Evolutionary conservation across 331 rosid species (phyloP).

Genomic region (Ulmus americana): DNA sequence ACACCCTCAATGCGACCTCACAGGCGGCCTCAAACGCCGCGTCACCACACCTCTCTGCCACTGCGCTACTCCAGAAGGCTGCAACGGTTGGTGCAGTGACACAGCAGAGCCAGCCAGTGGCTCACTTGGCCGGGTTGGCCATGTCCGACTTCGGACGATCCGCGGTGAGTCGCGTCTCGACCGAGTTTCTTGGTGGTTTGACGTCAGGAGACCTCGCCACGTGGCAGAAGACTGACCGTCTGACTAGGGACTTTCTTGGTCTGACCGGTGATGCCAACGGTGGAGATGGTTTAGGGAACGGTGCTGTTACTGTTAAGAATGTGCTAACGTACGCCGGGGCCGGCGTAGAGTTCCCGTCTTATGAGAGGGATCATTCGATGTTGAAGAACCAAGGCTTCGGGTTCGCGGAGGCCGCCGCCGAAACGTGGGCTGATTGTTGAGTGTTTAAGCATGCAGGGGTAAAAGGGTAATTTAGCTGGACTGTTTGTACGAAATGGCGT

Average conservation of each 20-base stretch:
- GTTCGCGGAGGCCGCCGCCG: constrained; percentile 49
- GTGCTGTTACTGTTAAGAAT: constrained; percentile 35
- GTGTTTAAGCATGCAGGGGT: neutral
- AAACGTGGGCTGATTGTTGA: constrained; percentile 56
- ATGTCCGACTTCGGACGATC: constrained; percentile 32
- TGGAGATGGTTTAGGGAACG: constrained; percentile 10
- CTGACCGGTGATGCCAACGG: constrained; percentile 35
- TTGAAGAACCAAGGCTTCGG: constrained; percentile 55
- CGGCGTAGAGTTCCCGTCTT: constrained; percentile 31
- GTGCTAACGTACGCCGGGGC: constrained; percentile 54
- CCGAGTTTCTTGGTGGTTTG: constrained; percentile 32
- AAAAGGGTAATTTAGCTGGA: neutral
- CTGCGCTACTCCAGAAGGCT: constrained; percentile 88
- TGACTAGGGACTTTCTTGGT: constrained; percentile 89
- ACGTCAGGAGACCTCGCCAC: constrained; percentile 26
- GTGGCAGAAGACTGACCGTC: constrained; percentile 46
- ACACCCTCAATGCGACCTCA: constrained; percentile 32
- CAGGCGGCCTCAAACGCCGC: constrained; percentile 27
- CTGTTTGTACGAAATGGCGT: neutral
- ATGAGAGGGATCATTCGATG: constrained; percentile 27
- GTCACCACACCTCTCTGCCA: constrained; percentile 72
- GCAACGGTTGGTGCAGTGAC: constrained; percentile 52
- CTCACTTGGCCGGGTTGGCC: constrained; percentile 37
- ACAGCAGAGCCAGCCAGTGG: constrained; percentile 27
- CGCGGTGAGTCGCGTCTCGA: constrained; percentile 20